phyloP scores from a whole-genome alignment of 2,329 filamentous ascomycete species.

The Ophiostoma perfectum region DNA sequence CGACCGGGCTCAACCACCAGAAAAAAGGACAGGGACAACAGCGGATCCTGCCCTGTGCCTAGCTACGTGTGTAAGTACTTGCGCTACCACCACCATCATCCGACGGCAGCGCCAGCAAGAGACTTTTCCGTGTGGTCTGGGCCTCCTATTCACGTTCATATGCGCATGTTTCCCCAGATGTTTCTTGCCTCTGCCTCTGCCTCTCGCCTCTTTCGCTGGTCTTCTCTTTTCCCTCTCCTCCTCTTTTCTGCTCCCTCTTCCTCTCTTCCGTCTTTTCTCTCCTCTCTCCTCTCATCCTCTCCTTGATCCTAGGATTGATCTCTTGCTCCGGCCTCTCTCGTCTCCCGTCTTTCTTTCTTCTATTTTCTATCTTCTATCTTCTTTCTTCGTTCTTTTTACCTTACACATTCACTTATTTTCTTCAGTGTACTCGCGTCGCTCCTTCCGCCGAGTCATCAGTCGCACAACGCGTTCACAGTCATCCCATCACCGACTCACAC shows the following conservation, averaged over 20 bases:
- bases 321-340: not conserved
- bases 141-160: constrained; percentile 16
- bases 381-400: not conserved
- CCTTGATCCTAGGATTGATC: not conserved
- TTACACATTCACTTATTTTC: not conserved
- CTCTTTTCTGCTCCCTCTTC: not conserved
- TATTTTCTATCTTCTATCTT: not conserved
- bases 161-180: constrained; percentile 18
- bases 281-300: not conserved
- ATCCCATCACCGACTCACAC: not conserved
- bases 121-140: constrained; percentile 11
- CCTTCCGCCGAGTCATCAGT: not conserved
- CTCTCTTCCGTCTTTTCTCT: too few relatives aligned
- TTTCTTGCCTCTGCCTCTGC: not conserved
- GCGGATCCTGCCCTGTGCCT: not conserved
- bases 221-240: constrained; percentile 16
- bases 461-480: constrained; percentile 16
- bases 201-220: not conserved
- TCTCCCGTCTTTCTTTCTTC: not conserved
- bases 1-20: not conserved
- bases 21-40: not conserved
- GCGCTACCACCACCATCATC: not conserved
- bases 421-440: not conserved
- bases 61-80: not conserved
- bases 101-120: not conserved